Evolutionary conservation across 257 asterid genomes (phyloP).

Genomic region (Prunella vulgaris): DNA sequence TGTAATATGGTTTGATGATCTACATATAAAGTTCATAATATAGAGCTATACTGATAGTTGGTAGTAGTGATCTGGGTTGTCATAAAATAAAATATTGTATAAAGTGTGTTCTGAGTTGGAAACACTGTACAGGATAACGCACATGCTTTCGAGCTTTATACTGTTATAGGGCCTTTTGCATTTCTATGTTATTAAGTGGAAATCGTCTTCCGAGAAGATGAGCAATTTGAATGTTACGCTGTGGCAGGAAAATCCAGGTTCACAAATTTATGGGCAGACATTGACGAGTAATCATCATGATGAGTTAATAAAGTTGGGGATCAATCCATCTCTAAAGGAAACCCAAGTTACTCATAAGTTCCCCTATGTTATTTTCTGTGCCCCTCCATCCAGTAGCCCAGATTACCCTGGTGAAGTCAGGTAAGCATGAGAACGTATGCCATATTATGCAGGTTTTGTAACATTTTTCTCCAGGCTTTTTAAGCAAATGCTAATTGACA

Average conservation of each 20-base stretch:
- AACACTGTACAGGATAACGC: not conserved
- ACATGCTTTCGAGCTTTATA: not conserved
- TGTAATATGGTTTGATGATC: constrained; percentile 2
- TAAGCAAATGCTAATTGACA: not conserved
- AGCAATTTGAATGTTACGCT: constrained; percentile 15
- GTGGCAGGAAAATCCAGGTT: constrained; percentile 69
- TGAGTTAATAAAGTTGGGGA: constrained; percentile 70
- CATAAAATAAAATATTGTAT: not conserved
- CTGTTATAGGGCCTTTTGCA: not conserved
- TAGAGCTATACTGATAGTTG: not conserved
- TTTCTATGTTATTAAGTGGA: constrained; percentile 1
- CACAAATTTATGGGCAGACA: constrained; percentile 80
- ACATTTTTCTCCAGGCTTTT: not conserved
- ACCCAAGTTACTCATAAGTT: constrained; percentile 41
- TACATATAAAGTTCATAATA: not conserved
- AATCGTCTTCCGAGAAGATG: not conserved
- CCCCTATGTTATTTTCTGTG: constrained; percentile 89
- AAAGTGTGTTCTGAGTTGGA: not conserved
- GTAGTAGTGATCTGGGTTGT: not conserved
- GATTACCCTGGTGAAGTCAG: constrained; percentile 90
- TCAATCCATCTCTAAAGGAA: constrained; percentile 66
- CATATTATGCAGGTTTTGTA: not conserved
- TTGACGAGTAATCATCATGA: constrained; percentile 75
- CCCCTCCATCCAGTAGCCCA: constrained; percentile 66
- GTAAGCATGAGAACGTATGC: constrained; percentile 29